Conservation (phyloP, 106 monocot species). For the Vanilla planifolia region DNA sequence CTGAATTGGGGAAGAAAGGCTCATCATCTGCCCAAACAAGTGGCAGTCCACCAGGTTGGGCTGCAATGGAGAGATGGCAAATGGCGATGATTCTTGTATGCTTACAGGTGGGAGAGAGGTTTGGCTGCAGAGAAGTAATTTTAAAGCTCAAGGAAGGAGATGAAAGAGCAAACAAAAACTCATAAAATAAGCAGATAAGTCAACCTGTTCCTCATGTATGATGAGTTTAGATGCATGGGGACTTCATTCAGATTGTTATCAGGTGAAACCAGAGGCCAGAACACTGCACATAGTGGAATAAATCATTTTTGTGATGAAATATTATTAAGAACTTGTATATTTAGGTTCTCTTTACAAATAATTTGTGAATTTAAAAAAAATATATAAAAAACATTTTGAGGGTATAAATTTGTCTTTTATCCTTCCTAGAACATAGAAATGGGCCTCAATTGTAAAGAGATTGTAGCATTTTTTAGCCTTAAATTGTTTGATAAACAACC, state of each 20-base stretch:
- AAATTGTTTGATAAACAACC: no score
- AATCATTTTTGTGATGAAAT: no score
- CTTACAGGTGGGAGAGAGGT: constrained; percentile 12
- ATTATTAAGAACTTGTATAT: no score
- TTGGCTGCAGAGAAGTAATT: constrained; percentile 21
- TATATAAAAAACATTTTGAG: no score
- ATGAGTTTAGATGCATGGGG: constrained; percentile 14
- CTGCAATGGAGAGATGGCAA: constrained; percentile 21
- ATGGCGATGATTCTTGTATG: constrained; percentile 24
- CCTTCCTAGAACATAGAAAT: no score
- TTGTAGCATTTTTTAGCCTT: no score
- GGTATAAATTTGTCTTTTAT: no score
- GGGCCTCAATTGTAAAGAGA: no score
- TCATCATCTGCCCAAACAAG: constrained; percentile 29
- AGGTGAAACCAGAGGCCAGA: constrained; percentile 50
- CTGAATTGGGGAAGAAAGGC: constrained; percentile 37
- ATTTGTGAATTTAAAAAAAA: no score
- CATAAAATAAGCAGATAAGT: background rate
- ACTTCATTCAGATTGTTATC: constrained; percentile 18
- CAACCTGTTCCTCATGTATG: constrained; percentile 40
- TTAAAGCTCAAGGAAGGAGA: background rate
- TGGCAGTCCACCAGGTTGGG: constrained; percentile 31
- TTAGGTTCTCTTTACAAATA: no score
- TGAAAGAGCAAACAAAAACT: background rate
- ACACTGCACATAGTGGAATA: constrained; percentile 17